These are phyloP conservation scores for Nicotiana attenuata DNA, from an alignment of 257 asterid genomes.

Conservation along the genomic window DNA sequence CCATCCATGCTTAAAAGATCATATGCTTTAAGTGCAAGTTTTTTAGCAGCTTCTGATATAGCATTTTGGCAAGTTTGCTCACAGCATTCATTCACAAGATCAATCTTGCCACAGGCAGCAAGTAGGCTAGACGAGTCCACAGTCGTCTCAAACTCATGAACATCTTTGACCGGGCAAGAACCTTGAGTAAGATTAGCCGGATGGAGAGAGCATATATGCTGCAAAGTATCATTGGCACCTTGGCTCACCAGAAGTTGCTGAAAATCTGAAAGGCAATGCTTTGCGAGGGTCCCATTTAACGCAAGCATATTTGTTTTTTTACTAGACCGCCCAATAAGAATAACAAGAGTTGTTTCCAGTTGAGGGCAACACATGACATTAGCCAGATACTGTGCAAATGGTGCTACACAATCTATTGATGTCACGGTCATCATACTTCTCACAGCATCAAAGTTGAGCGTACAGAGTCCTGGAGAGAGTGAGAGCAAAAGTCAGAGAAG, in stretches of 20 bases:
- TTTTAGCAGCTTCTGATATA: slow-evolving; percentile 71
- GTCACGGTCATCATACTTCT: slow-evolving; percentile 65
- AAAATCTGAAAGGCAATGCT: slow-evolving; percentile 82
- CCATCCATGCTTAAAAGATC: slow-evolving; percentile 46
- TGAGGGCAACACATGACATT: slow-evolving; percentile 97
- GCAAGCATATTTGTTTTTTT: slow-evolving; percentile 59
- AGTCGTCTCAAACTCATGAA: slow-evolving; percentile 64
- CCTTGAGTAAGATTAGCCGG: slow-evolving; percentile 83
- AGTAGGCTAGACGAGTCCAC: slow-evolving; percentile 73
- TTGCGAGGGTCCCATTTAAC: slow-evolving; percentile 56
- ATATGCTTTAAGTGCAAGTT: slow-evolving; percentile 69
- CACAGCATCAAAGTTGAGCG: slow-evolving; percentile 60
- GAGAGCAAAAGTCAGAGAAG: background rate
- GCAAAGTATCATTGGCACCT: slow-evolving; percentile 74
- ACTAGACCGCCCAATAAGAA: slow-evolving; percentile 83
- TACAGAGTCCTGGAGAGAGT: slow-evolving; percentile 53
- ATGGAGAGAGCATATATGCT: slow-evolving; percentile 68
- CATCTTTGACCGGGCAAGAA: slow-evolving; percentile 78
- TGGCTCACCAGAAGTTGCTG: slow-evolving; percentile 71
- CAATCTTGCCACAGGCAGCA: slow-evolving; percentile 74
- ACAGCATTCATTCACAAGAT: slow-evolving; percentile 86
- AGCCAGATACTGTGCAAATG: slow-evolving; percentile 85
- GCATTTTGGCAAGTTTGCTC: slow-evolving; percentile 90
- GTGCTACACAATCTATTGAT: slow-evolving; percentile 81
- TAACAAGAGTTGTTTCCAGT: slow-evolving; percentile 74